Evolutionary conservation across 371 early-diverging fungal species (phyloP), one percentile per base, ranked within the genome.

Genomic region (Mortierella sp.): DNA sequence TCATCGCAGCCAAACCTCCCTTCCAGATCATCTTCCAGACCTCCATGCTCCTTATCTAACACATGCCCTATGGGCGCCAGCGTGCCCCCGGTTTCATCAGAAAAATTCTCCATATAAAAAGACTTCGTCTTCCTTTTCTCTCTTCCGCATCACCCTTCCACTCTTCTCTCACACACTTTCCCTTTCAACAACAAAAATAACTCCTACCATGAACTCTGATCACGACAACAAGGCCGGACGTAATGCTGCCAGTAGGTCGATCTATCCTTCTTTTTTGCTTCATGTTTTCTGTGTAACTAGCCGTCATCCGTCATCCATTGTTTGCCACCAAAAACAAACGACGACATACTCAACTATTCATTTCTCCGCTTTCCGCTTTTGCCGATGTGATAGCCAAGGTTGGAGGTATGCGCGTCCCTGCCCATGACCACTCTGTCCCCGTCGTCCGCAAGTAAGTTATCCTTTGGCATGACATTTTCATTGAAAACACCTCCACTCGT

Each of bases 391-490:
- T 52, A 83, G 78, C 50, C 75, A 83, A 74, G 73, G 76, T 83
- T 26, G 75, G 66, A 22, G 83, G 83, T 22, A 83, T 68, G 79
- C 79, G 84, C n/a, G 79, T 83, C 50, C 70, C 79, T 4, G 73
- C 69, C n/a, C 66, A 43, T 39, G 79, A 84, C 50, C 84, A 84
- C 61, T 26, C 71, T 37, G 84, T 84, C 45, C 84, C 84, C 53
- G 76, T 84, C 43, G 79, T 84, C 41, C 78, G 78, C 79, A 79
- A 79, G 84, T 79, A 79, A 68, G 84, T 71, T 41, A 2, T 24
- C n/a, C 26, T 66, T 19, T 19, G 1, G 26, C 26, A 26, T 8
- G 50, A 10, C 41, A 16, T 26, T 58, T 65, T 66, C 2, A 44
- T 44, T 48, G n/a, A n/a, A n/a, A n/a, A n/a, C n/a, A n/a, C n/a